A percentile compares a stretch with the other conserved stretches of the same genome.
Conservation (phyloP, 768 basidiomycete species). For the Galerina sulciceps region DNA sequence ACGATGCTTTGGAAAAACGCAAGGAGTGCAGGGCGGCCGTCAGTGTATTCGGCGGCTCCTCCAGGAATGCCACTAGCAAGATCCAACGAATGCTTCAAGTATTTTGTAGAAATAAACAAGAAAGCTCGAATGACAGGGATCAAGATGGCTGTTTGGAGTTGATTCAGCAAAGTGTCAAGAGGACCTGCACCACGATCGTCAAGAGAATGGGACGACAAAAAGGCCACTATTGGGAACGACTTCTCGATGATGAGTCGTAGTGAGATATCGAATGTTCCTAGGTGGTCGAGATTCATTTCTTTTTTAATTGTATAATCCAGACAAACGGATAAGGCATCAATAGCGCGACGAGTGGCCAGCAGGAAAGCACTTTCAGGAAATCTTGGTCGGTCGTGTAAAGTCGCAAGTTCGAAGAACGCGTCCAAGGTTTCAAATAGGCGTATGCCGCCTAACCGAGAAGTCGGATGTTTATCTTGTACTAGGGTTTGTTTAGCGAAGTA, state of each 20-base stretch:
- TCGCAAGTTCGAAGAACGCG: conserved; percentile 30
- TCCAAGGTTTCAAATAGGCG: conserved; percentile 30
- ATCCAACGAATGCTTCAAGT: conserved; percentile 11
- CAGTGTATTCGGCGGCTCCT: conserved; percentile 1
- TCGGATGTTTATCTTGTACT: not conserved
- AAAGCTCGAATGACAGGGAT: conserved; percentile 30
- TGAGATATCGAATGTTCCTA: conserved; percentile 20
- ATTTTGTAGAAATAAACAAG: conserved; percentile 24
- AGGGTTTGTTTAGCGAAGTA: not conserved
- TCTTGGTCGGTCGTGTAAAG: conserved; percentile 21
- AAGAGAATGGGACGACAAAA: not conserved
- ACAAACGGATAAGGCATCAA: conserved; percentile 29
- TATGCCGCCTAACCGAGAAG: not conserved
- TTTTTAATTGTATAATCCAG: conserved; percentile 13
- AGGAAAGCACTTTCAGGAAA: conserved; percentile 28
- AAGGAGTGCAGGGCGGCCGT: conserved; percentile 19
- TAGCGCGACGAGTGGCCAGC: conserved; percentile 30
- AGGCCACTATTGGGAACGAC: conserved; percentile 1
- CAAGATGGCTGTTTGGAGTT: conserved; percentile 8
- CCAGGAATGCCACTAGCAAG: not conserved
- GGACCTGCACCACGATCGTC: not conserved
- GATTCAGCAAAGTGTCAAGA: not conserved
- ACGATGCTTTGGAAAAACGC: conserved; percentile 18
- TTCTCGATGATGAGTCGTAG: conserved; percentile 5
- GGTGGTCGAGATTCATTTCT: conserved; percentile 15